Evolutionary conservation across 768 basidiomycete species (phyloP).

Genomic region (Fomitopsis pulvina): DNA sequence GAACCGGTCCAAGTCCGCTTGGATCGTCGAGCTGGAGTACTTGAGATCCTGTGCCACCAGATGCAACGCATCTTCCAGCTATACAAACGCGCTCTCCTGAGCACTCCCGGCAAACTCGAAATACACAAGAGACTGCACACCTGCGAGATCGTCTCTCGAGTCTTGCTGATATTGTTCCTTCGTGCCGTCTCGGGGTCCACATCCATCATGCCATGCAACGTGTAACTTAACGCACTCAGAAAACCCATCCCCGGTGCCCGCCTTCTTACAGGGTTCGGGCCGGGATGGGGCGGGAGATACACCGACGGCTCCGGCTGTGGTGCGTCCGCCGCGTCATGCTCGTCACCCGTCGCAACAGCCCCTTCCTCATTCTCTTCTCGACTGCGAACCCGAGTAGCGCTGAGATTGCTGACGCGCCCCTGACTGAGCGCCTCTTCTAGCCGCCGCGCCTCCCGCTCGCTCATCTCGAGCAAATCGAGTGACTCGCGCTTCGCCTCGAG

Average conservation of each 20-base stretch:
- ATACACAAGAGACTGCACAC: constrained; percentile 44
- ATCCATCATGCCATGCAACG: constrained; percentile 97
- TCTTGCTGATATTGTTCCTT: constrained; percentile 89
- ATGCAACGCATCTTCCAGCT: constrained; percentile 96
- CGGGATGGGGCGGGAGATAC: constrained; percentile 74
- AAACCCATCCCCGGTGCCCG: constrained; percentile 79
- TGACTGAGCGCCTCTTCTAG: constrained; percentile 73
- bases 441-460: constrained; percentile 83
- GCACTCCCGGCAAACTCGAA: background rate
- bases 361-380: constrained; percentile 17
- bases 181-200: constrained; percentile 95
- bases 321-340: constrained; percentile 32
- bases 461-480: constrained; percentile 87
- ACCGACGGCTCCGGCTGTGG: constrained; percentile 32
- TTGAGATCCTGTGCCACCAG: constrained; percentile 90
- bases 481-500: constrained; percentile 80
- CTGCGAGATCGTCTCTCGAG: constrained; percentile 91
- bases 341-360: constrained; percentile 14
- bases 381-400: constrained; percentile 18
- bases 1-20: constrained; percentile 96
- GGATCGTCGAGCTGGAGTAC: constrained; percentile 93
- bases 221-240: constrained; percentile 87
- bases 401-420: constrained; percentile 16
- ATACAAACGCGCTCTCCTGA: background rate
- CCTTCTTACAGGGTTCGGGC: constrained; percentile 58